A percentile compares a stretch with the other conserved stretches of the same genome.
Conservation (phyloP, 2,329 filamentous ascomycete species). For the Elsinoe australis region DNA sequence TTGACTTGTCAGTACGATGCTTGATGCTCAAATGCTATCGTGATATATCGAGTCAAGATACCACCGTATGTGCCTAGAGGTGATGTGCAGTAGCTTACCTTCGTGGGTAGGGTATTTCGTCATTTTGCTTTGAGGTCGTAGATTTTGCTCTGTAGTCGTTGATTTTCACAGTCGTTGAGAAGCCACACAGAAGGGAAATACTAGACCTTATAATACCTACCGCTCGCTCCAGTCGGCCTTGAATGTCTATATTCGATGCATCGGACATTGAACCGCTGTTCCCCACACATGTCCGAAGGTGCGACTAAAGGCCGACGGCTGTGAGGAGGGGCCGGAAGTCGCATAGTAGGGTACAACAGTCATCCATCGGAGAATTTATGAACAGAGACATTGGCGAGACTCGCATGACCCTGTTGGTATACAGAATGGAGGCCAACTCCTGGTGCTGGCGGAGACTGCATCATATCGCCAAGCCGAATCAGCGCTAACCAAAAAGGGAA, state of each 20-base stretch:
- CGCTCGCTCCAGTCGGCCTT: not conserved
- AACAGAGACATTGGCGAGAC: too few species aligned
- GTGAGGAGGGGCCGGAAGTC: not conserved
- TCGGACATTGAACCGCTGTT: slow-evolving; percentile 11
- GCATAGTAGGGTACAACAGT: not conserved
- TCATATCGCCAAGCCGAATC: not conserved
- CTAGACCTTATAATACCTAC: not conserved
- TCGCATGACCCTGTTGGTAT: too few species aligned
- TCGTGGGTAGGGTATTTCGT: slow-evolving; percentile 19
- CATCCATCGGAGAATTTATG: too few species aligned
- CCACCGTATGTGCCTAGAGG: too few species aligned
- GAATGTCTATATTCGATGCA: slow-evolving; percentile 1
- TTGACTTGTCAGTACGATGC: too few species aligned
- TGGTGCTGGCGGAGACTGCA: not conserved
- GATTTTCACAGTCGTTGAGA: too few species aligned
- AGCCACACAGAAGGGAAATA: not conserved
- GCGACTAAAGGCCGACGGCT: slow-evolving; percentile 3
- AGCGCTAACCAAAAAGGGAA: slow-evolving; percentile 6
- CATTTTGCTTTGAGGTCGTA: slow-evolving; percentile 1
- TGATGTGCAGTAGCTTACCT: slow-evolving; percentile 17
- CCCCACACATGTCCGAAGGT: slow-evolving; percentile 12
- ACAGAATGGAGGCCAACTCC: not conserved
- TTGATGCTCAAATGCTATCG: too few species aligned
- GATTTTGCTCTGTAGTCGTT: not conserved
- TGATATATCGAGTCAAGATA: too few species aligned